Evolutionary conservation across 768 basidiomycete species (phyloP).

Genomic region (Pisolithus sp.): DNA sequence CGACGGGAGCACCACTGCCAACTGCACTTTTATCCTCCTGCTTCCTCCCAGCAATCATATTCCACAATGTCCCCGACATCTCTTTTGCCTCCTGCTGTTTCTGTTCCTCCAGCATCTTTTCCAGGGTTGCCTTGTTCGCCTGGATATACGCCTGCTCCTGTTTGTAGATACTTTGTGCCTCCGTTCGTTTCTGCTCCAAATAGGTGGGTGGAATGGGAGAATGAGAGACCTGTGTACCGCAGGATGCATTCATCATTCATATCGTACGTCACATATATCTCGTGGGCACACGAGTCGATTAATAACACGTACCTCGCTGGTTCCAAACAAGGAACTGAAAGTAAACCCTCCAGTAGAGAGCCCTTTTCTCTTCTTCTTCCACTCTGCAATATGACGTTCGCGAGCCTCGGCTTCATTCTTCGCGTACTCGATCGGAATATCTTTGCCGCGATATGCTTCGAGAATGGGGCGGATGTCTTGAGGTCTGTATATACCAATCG

Average conservation of each 20-base stretch:
- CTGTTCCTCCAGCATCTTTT: conserved; percentile 46
- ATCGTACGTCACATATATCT: no score
- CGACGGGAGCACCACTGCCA: no score
- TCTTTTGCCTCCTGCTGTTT: conserved; percentile 42
- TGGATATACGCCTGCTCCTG: conserved; percentile 49
- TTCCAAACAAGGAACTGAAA: conserved; percentile 39
- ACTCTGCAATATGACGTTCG: conserved; percentile 70
- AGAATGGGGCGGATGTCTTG: conserved; percentile 85
- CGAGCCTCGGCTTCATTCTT: conserved; percentile 84
- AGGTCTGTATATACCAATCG: conserved; percentile 87
- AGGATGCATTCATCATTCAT: background rate
- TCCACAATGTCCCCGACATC: conserved; percentile 39
- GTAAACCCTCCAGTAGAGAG: conserved; percentile 36
- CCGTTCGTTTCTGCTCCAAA: conserved; percentile 44
- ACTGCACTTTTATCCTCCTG: conserved; percentile 1
- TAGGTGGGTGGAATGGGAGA: conserved; percentile 41
- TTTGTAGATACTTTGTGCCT: conserved; percentile 45
- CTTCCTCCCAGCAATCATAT: conserved; percentile 22
- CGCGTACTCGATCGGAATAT: conserved; percentile 85
- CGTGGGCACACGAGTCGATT: no score
- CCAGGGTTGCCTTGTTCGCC: conserved; percentile 45
- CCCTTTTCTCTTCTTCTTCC: conserved; percentile 48
- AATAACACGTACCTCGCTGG: conserved; percentile 22
- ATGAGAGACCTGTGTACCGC: conserved; percentile 11
- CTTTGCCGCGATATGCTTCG: conserved; percentile 77